These are phyloP conservation scores for Patellifolia procumbens DNA, from an alignment of 179 eudicot species.

Conservation along the genomic window DNA sequence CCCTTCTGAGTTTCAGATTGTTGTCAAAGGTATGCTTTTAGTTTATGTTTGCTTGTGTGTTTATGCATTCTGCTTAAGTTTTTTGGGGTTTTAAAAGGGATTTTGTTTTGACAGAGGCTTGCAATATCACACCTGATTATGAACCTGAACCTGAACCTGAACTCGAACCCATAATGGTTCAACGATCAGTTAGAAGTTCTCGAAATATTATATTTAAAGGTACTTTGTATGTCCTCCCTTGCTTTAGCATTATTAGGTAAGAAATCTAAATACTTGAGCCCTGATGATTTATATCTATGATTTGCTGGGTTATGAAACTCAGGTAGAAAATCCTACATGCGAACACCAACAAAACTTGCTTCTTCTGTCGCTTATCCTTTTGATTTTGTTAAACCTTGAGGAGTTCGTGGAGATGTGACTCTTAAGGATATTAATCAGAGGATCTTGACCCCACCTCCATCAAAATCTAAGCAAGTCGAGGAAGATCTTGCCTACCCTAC, in stretches of 20 bases:
- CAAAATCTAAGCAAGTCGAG: slow-evolving; percentile 43
- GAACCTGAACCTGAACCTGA: too few species aligned
- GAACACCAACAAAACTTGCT: slow-evolving; percentile 60
- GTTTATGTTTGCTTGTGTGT: too few species aligned
- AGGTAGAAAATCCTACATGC: slow-evolving; percentile 75
- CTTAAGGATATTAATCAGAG: slow-evolving; percentile 84
- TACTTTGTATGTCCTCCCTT: slow-evolving; percentile 21
- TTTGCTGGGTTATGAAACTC: slow-evolving; percentile 20
- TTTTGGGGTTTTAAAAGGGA: neutral
- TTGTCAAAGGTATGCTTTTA: slow-evolving; percentile 45
- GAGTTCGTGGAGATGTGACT: slow-evolving; percentile 67
- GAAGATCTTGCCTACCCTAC: slow-evolving; percentile 60
- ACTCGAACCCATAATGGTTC: slow-evolving; percentile 33
- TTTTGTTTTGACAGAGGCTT: slow-evolving; percentile 42
- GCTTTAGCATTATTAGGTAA: too few species aligned
- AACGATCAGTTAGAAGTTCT: slow-evolving; percentile 42
- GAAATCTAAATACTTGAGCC: too few species aligned
- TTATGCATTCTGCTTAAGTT: neutral
- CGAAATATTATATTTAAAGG: slow-evolving; percentile 73
- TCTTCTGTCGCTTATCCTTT: slow-evolving; percentile 83
- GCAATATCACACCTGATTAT: slow-evolving; percentile 36
- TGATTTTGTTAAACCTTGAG: slow-evolving; percentile 78
- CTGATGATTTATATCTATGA: too few species aligned
- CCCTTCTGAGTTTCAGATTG: slow-evolving; percentile 48
- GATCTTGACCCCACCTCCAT: slow-evolving; percentile 72